Evolutionary conservation across 768 basidiomycete genomes (phyloP).

Genomic region (Lenzites betulinus): DNA sequence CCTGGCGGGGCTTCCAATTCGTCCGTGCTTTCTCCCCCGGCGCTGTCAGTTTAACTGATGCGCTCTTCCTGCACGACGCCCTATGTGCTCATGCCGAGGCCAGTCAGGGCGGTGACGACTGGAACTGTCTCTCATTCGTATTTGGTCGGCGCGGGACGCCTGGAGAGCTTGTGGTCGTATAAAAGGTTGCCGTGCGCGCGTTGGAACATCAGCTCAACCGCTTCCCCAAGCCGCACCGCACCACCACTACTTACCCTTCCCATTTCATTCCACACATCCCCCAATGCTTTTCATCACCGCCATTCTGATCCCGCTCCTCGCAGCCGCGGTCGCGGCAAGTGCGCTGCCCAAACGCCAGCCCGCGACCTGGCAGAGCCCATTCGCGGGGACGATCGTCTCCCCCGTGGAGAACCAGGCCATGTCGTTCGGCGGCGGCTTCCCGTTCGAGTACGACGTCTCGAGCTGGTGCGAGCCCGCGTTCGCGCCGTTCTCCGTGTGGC

Average conservation of each 20-base stretch:
- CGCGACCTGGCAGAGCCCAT: conserved; percentile 19
- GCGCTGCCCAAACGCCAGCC: conserved; percentile 17
- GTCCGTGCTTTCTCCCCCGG: conserved; percentile 12
- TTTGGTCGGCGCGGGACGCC: not conserved
- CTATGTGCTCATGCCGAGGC: not conserved
- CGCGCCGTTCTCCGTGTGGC: conserved; percentile 23
- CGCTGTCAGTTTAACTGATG: conserved; percentile 5
- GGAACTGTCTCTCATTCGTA: not conserved
- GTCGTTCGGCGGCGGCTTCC: conserved; percentile 11
- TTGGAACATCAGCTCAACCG: not conserved
- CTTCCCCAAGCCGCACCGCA: not conserved
- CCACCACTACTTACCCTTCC: not conserved
- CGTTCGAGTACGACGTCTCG: conserved; percentile 19
- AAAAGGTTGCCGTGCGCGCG: not conserved
- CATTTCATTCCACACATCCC: not conserved
- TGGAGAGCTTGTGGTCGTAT: not conserved
- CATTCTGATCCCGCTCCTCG: conserved; percentile 3
- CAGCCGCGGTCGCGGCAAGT: conserved; percentile 8
- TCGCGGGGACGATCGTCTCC: conserved; percentile 18
- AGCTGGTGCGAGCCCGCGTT: conserved; percentile 23
- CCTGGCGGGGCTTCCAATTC: conserved; percentile 3
- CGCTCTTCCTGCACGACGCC: conserved; percentile 2
- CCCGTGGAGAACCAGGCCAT: conserved; percentile 11
- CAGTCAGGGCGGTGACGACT: conserved; percentile 2
- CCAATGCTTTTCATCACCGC: conserved; percentile 16